Base-by-base conservation (phyloP, 768 basidiomycete genomes). In the Collybia nuda region DNA sequence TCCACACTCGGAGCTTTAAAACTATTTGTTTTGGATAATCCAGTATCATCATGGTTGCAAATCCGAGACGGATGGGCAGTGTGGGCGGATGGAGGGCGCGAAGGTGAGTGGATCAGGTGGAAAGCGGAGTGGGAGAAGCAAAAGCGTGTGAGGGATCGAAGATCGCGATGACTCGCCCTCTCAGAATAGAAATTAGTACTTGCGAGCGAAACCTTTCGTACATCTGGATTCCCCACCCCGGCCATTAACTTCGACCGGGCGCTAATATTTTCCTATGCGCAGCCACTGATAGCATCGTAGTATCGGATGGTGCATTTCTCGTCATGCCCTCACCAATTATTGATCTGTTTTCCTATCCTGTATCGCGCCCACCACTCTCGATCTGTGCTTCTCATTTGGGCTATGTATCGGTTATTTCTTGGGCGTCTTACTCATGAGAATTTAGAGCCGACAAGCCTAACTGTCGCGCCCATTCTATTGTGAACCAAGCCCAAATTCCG, bases 11-110 rank as follows among this genome's bases (percentile, higher is more conserved):
- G 85, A 12, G 62, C 64, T 43, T 52, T 70, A 2, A 82, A 85
- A 40, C 54, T 65, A 4, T 70, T 67, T 38, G 47, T 86, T n/a
- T 62, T 93, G 26, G 58, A 57, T 1, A 83, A 87, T 56, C 78
- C 82, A 4, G 26, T 90, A 17, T 76, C 75, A 5, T 69, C 64
- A 0, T 93, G 88, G 88, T 62, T 88, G 28, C 79, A 82, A 42
- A 69, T 93, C 38, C 77, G 88, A 42, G 90, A 93, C 60, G 88
- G 91, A 5, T 93, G 91, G 91, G 78, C 74, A 9, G 71, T 91
- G 1, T 93, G 88, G 86, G 58, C 72, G 3, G 90, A 93, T 62
- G 86, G 85, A n/a, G 90, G 90, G 2, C 75, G 79, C 21, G 88
- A 88, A 62, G 69, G 59, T 18, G 88, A 89, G 54, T 93, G 88